Conservation (phyloP, 75 land plant genomes). For the Picea glauca region DNA sequence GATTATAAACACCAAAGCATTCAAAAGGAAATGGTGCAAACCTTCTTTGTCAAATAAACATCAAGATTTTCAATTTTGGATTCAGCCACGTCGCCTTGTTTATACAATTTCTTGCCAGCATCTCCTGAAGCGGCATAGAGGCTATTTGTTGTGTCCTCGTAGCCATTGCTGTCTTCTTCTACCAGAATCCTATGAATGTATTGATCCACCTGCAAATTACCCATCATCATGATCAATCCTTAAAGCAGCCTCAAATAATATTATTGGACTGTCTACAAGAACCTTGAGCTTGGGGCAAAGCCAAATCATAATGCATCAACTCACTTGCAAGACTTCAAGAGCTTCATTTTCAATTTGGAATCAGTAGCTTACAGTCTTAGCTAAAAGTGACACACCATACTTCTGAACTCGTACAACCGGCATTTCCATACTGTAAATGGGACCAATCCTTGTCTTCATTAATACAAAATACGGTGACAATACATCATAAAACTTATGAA, state of each 20-base stretch:
- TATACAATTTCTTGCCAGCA: slow-evolving; percentile 50
- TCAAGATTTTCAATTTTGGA: slow-evolving; percentile 61
- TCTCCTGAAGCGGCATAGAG: slow-evolving; percentile 52
- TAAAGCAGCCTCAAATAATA: background rate
- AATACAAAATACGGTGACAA: background rate
- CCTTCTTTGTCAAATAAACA: slow-evolving; percentile 85
- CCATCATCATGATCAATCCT: background rate
- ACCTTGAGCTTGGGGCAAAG: background rate
- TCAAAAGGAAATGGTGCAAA: slow-evolving; percentile 10
- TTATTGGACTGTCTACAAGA: background rate
- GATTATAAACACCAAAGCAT: background rate
- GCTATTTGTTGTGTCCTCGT: slow-evolving; percentile 5
- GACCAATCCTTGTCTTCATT: background rate
- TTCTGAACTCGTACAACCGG: slow-evolving; percentile 88
- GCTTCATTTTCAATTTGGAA: slow-evolving; percentile 3
- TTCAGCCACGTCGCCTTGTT: slow-evolving; percentile 58
- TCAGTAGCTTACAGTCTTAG: slow-evolving; percentile 65
- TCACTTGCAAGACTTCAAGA: slow-evolving; percentile 7
- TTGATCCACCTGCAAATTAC: slow-evolving; percentile 62
- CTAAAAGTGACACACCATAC: slow-evolving; percentile 80
- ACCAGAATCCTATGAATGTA: slow-evolving; percentile 81
- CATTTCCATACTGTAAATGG: slow-evolving; percentile 80
- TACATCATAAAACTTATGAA: background rate
- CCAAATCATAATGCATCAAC: slow-evolving; percentile 1
- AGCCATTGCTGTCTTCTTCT: slow-evolving; percentile 62